A percentile compares a stretch with the other conserved stretches of the same genome.
Conservation (phyloP, 2,329 filamentous ascomycete species). For the Aspergillus sp. region DNA sequence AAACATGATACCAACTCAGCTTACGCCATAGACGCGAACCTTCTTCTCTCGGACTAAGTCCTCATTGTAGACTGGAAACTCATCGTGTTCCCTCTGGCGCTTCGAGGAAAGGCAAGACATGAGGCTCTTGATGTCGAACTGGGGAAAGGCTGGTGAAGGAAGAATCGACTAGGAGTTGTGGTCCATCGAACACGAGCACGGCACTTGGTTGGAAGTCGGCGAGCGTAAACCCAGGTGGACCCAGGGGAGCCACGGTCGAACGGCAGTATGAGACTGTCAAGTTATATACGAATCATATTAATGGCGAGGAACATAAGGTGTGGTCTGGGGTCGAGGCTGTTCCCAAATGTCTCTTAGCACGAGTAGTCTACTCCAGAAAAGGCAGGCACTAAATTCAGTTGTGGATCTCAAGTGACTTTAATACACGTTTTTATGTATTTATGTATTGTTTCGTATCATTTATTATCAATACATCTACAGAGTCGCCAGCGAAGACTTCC, state of each 20-base stretch:
- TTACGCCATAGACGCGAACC: constrained; percentile 17
- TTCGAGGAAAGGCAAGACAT: constrained; percentile 28
- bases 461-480: background rate
- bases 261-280: background rate
- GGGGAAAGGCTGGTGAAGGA: background rate
- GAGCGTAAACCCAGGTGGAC: background rate
- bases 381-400: background rate
- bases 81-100: constrained; percentile 43
- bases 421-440: background rate
- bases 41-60: constrained; percentile 23
- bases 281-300: constrained; percentile 7
- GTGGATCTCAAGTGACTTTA: background rate
- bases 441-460: background rate
- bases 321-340: background rate
- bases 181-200: background rate
- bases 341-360: background rate
- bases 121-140: background rate
- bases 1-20: background rate
- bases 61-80: constrained; percentile 65
- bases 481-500: too few relatives aligned
- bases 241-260: background rate
- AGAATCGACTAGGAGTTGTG: background rate
- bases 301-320: background rate
- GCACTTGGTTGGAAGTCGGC: background rate
- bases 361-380: background rate